Evolutionary conservation across 106 monocot species (phyloP), one percentile per base, ranked within the genome.

Genomic region (Dendrobium nobile): DNA sequence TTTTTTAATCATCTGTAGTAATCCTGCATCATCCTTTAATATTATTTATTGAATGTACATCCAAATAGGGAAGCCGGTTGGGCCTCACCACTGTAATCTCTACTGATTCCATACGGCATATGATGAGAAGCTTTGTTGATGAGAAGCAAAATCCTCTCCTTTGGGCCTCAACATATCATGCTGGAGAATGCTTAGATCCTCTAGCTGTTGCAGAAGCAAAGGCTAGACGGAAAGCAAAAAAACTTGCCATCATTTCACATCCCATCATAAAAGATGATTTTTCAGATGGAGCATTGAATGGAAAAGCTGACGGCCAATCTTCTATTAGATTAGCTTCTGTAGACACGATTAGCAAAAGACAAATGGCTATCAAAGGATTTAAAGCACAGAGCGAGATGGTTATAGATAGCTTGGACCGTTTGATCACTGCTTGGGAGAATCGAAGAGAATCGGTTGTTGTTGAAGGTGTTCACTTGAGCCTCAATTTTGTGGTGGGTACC

Each of bases 371-470:
- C 8, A 93, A 94, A 78, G 96, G 96, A 26, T 97, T 84, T 54
- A 97, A 97, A 84, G 96, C 96, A 72, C 96, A 97, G 79, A 94
- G 96, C 61, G 96, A 97, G 80, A 97, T 97, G 96, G 96, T 97
- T 17, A 94, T 94, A 79, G 96, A 97, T 75, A 94, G 94, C 68
- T 89, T 97, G 77, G 94, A 97, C 73, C 85, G 94, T 40, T 80
- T 97, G 67, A 94, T 97, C 82, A 97, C 94, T 85, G 87, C 96
- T 31, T 97, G 96, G 96, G 96, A 97, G 87, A 90, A 90, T 37
- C 82, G 84, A 41, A 94, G 88, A 77, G 92, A 97, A 82, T 97
- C 96, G 43, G 96, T 92, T 78, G 89, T 97, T 47, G 88, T 97
- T 75, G 96, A 97, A 80, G 96, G 96, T 59, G 96, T 94, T 45